A percentile compares a stretch with the other conserved stretches of the same genome.
phyloP scores from a whole-genome alignment of 495 filamentous ascomycete genomes.

The Tuber indicum region DNA sequence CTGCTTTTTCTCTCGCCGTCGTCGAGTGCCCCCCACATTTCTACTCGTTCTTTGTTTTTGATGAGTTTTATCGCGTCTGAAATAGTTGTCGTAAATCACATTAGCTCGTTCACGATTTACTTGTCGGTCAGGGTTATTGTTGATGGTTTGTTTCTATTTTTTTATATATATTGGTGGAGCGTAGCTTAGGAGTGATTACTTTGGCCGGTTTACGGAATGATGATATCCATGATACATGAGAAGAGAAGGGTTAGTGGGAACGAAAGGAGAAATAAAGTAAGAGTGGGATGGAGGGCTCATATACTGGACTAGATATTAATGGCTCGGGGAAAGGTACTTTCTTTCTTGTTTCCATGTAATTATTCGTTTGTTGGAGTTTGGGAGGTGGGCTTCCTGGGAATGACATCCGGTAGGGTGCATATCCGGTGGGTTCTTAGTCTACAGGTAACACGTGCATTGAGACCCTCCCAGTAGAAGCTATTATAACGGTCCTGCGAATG shows the following conservation, averaged over 20 bases:
- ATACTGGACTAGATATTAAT: background rate
- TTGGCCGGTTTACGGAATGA: background rate
- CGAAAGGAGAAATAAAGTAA: background rate
- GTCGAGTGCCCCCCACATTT: background rate
- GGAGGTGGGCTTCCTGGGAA: background rate
- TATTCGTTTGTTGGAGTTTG: background rate
- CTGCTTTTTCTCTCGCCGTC: background rate
- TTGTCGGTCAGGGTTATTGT: background rate
- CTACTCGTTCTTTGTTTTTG: slow-evolving; percentile 5
- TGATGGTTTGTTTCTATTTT: background rate
- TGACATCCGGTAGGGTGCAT: background rate
- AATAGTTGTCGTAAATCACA: slow-evolving; percentile 32
- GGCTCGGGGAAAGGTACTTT: background rate
- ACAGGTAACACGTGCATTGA: background rate
- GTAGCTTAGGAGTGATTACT: background rate
- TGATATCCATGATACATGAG: background rate
- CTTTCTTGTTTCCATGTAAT: background rate
- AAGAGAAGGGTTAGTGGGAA: background rate
- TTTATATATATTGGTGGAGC: background rate
- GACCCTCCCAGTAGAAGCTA: background rate
- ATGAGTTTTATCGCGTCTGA: slow-evolving; percentile 22
- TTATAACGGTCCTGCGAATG: background rate
- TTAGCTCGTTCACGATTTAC: slow-evolving; percentile 24
- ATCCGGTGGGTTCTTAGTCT: background rate
- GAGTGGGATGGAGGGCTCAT: background rate